These are phyloP conservation scores for Irpex sp. DNA, from an alignment of 1,284 basidiomycete species.

Conservation along the genomic window DNA sequence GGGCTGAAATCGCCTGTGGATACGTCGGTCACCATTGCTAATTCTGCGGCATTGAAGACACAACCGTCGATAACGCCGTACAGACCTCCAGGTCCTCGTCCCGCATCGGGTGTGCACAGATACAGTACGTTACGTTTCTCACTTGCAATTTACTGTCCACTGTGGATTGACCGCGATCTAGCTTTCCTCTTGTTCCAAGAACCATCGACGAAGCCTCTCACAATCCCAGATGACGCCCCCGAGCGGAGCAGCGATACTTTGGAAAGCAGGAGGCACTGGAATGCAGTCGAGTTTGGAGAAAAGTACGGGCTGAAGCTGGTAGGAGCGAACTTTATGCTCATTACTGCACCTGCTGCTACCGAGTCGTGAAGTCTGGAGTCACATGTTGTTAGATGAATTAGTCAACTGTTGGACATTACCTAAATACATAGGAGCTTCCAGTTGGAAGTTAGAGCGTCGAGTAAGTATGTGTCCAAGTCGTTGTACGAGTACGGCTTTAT, in stretches of 20 bases:
- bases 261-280: conserved; percentile 52
- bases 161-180: conserved; percentile 15
- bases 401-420: not conserved
- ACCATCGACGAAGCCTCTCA: conserved; percentile 33
- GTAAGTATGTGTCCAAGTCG: too few relatives aligned
- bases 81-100: conserved; percentile 52
- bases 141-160: not conserved
- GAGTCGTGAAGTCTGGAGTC: not conserved
- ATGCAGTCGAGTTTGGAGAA: conserved; percentile 48
- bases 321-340: conserved; percentile 45
- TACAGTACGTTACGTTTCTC: conserved; percentile 40
- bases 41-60: conserved; percentile 39
- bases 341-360: not conserved
- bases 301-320: conserved; percentile 53
- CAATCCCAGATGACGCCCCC: conserved; percentile 40
- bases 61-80: conserved; percentile 53
- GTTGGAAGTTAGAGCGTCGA: too few relatives aligned
- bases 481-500: too few relatives aligned
- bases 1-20: conserved; percentile 46
- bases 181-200: conserved; percentile 64
- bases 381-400: not conserved
- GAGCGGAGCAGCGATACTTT: conserved; percentile 40
- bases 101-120: conserved; percentile 53
- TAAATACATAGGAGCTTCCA: too few relatives aligned
- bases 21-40: conserved; percentile 29